Conservation (phyloP, 345 rosid genomes). For the Conringia planisiliqua region DNA sequence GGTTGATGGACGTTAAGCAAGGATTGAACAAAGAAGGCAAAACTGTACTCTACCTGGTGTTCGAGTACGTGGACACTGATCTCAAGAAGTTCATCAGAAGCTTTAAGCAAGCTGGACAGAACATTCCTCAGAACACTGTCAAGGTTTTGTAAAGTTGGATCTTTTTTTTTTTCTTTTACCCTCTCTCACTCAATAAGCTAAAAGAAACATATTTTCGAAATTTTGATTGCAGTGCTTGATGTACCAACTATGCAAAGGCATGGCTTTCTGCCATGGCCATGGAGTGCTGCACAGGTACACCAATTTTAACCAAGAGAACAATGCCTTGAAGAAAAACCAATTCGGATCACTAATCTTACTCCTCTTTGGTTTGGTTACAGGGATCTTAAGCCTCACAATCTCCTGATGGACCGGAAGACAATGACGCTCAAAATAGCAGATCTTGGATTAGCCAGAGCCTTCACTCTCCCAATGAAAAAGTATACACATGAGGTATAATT, state of each 20-base stretch:
- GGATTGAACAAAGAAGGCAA: conserved; percentile 82
- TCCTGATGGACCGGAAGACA: conserved; percentile 75
- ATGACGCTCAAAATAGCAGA: conserved; percentile 87
- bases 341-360: background rate
- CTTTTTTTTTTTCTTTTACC: background rate
- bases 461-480: conserved; percentile 75
- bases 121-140: conserved; percentile 50
- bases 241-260: conserved; percentile 96
- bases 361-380: conserved; percentile 31
- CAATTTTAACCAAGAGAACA: background rate
- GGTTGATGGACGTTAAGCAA: conserved; percentile 94
- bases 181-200: background rate
- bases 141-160: conserved; percentile 44
- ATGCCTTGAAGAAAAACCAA: background rate
- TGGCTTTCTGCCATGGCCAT: conserved; percentile 96
- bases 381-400: conserved; percentile 97
- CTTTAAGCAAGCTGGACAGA: conserved; percentile 67
- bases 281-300: conserved; percentile 87
- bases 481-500: conserved; percentile 52
- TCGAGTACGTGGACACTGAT: conserved; percentile 92
- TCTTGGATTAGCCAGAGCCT: conserved; percentile 88
- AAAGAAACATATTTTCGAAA: background rate
- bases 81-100: conserved; percentile 80
- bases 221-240: conserved; percentile 64
- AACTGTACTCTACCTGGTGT: conserved; percentile 86